phyloP scores from a whole-genome alignment of 2,329 filamentous ascomycete species.

The Fusarium ramigenum region DNA sequence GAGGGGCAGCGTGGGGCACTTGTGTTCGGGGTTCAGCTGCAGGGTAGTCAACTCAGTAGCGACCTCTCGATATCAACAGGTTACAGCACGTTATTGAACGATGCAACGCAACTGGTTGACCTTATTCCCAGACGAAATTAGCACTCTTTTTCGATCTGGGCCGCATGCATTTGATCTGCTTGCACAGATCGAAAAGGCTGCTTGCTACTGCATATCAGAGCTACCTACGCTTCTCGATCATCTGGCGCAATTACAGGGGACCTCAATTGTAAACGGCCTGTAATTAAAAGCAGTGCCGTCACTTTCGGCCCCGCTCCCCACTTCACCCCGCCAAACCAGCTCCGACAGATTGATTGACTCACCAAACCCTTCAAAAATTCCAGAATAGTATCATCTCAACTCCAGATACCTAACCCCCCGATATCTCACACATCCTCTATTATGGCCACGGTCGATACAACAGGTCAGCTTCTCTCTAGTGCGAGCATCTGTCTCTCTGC shows the following conservation, averaged over 20 bases:
- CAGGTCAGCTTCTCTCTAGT: slow-evolving; percentile 4
- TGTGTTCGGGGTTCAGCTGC: neutral
- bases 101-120: slow-evolving; percentile 26
- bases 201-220: neutral
- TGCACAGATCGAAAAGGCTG: neutral
- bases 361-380: slow-evolving; percentile 35
- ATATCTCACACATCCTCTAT: neutral
- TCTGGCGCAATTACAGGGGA: neutral
- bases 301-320: slow-evolving; percentile 34
- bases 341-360: slow-evolving; percentile 26
- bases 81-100: slow-evolving; percentile 19
- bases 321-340: slow-evolving; percentile 38
- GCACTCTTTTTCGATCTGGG: neutral
- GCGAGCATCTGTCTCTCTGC: neutral
- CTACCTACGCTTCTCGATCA: neutral
- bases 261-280: neutral
- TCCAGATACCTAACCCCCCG: neutral
- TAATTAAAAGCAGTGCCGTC: slow-evolving; percentile 5
- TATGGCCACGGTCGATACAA: slow-evolving; percentile 36
- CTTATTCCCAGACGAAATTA: neutral
- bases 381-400: slow-evolving; percentile 33
- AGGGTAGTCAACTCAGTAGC: slow-evolving; percentile 24
- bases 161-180: neutral
- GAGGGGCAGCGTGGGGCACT: slow-evolving; percentile 36
- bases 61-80: neutral